Evolutionary conservation across 768 basidiomycete genomes (phyloP).

Genomic region (Leucocoprinus birnbaumii): DNA sequence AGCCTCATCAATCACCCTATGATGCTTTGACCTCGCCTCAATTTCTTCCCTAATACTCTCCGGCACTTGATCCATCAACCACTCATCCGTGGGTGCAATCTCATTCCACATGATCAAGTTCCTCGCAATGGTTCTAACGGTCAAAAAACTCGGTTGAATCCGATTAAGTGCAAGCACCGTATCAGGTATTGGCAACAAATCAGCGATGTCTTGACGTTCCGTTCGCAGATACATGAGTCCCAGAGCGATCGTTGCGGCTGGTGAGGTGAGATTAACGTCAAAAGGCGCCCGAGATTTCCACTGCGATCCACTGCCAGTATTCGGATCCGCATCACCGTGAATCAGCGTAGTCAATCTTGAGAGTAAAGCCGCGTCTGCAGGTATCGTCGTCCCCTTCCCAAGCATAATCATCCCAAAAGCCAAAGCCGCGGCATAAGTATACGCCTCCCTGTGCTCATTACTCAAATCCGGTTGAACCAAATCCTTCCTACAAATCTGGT

Average conservation of each 20-base stretch:
- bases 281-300: slow-evolving; percentile 43
- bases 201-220: slow-evolving; percentile 80
- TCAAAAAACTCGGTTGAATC: slow-evolving; percentile 84
- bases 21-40: slow-evolving; percentile 43
- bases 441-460: slow-evolving; percentile 89
- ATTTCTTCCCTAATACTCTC: slow-evolving; percentile 57
- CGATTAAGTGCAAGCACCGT: slow-evolving; percentile 77
- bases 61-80: slow-evolving; percentile 74
- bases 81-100: slow-evolving; percentile 68
- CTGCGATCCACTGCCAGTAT: slow-evolving; percentile 17
- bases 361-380: slow-evolving; percentile 72
- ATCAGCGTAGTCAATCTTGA: slow-evolving; percentile 71
- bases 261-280: slow-evolving; percentile 88
- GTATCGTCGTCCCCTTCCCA: slow-evolving; percentile 75
- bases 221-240: slow-evolving; percentile 93
- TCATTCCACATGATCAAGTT: slow-evolving; percentile 85
- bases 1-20: slow-evolving; percentile 58
- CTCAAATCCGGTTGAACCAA: slow-evolving; percentile 80
- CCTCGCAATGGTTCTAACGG: slow-evolving; percentile 75
- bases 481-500: slow-evolving; percentile 77
- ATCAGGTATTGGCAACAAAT: slow-evolving; percentile 80
- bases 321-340: slow-evolving; percentile 61
- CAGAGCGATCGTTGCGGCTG: slow-evolving; percentile 86
- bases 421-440: slow-evolving; percentile 84
- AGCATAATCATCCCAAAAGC: slow-evolving; percentile 98